Evolutionary conservation across 2,329 filamentous ascomycete genomes (phyloP), one percentile per base, ranked within the genome.

Genomic region (Karstenula rhodostoma): DNA sequence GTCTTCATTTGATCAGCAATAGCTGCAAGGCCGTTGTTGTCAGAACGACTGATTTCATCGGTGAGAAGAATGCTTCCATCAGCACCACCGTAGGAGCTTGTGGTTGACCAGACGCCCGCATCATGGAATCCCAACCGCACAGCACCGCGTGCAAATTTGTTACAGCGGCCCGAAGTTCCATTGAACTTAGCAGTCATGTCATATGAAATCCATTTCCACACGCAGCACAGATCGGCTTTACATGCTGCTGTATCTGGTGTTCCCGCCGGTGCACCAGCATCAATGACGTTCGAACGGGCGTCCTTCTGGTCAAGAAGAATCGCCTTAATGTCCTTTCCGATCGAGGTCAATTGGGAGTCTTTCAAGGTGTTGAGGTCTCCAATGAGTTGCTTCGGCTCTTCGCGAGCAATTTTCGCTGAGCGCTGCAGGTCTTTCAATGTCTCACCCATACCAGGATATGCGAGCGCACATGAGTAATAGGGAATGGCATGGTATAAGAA

Each of bases 181-280:
- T 70, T 72, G 66, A 77, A 77, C 33, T 68, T 69, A 32, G 70
- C 66, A 9, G 68, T 72, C 73, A 77, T 75, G 27, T 76, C 75
- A 53, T 73, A 71, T 8, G 72, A 63, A 2, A 77, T 68, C 67
- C 74, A 77, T 54, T 74, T 74, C 74, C 74, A 77, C 23, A 73
- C 67, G 53, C 75, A 77, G 64, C 75, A 77, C 15, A 67, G 62
- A 40, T 77, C 73, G 9, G 68, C 65, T 63, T 73, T 72, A 66
- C 75, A 77, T 10, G 74, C 73, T 9, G 69, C 69, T 33, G 66
- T 73, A 23, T 71, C 73, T 29, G 74, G 67, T n/a, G 62, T 68
- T 9, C 73, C 74, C 10, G 63, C 61, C 5, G 73, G 72, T 23
- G 37, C 51, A 44, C 22, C 44, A 10, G 50, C 61, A 48, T 71